Conservation (phyloP, 345 rosid genomes). For the Linum trigynum region DNA sequence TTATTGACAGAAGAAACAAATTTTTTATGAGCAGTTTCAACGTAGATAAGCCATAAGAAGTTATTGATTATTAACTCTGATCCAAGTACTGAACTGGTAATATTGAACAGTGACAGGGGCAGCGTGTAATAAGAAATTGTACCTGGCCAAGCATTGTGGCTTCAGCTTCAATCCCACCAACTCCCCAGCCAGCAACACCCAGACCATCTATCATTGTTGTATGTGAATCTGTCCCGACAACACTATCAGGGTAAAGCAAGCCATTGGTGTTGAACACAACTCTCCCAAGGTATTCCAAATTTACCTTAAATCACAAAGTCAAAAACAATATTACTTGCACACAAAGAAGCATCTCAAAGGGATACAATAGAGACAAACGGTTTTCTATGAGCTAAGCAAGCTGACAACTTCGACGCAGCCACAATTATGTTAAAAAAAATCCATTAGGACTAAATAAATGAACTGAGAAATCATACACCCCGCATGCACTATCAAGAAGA, state of each 20-base stretch:
- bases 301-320: conserved; percentile 45
- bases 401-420: not conserved
- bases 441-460: not conserved
- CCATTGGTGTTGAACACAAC: conserved; percentile 80
- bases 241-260: conserved; percentile 82
- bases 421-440: not conserved
- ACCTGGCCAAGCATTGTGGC: conserved; percentile 99
- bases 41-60: not conserved
- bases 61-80: not conserved
- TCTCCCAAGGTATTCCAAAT: conserved; percentile 84
- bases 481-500: not conserved
- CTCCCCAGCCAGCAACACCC: conserved; percentile 99
- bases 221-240: conserved; percentile 93
- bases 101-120: not conserved
- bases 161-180: conserved; percentile 95
- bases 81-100: not conserved
- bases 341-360: not conserved
- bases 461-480: not conserved
- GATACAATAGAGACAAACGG: not conserved
- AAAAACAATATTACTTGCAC: not conserved
- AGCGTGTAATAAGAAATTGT: conserved; percentile 10
- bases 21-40: not conserved
- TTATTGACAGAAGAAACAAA: not conserved
- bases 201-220: conserved; percentile 96
- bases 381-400: not conserved